A percentile compares a stretch with the other conserved stretches of the same genome.
These are phyloP conservation scores for Magnolia kwangsiensis DNA, from an alignment of 164 flowering plant species.

Conservation along the genomic window DNA sequence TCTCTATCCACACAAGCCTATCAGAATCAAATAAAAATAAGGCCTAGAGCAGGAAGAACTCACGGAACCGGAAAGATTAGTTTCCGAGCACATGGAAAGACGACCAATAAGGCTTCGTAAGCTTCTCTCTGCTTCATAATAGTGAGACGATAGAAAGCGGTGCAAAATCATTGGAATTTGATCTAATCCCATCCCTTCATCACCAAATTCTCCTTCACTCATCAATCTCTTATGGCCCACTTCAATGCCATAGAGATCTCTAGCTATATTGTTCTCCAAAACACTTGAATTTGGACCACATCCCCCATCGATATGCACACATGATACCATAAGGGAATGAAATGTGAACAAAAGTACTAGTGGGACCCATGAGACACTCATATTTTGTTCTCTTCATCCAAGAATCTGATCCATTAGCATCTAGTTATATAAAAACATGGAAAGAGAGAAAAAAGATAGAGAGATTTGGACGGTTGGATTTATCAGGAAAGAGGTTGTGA, in stretches of 20 bases:
- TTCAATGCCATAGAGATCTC: conserved; percentile 5
- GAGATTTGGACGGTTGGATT: conserved; percentile 1
- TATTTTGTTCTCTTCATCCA: not conserved
- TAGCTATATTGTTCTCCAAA: not conserved
- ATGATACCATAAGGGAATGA: not conserved
- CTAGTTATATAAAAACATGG: not conserved
- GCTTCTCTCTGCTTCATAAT: not conserved
- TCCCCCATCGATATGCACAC: not conserved
- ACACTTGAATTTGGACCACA: not conserved
- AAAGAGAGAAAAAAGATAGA: not conserved
- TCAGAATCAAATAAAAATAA: not conserved
- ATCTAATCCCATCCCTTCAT: not conserved
- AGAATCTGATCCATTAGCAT: not conserved
- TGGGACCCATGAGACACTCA: not conserved
- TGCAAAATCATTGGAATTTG: conserved; percentile 3
- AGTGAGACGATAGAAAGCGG: not conserved
- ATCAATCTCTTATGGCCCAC: conserved; percentile 1
- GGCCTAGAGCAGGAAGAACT: not conserved
- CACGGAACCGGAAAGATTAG: not conserved
- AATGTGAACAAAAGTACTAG: not conserved
- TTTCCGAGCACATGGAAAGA: not conserved
- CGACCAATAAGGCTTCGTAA: not conserved
- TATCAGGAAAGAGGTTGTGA: not conserved
- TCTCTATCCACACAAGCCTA: too few relatives aligned
- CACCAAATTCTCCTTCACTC: not conserved